Base-by-base conservation (phyloP, 805 yeast species). In the Hanseniaspora pseudoguilliermondii region DNA sequence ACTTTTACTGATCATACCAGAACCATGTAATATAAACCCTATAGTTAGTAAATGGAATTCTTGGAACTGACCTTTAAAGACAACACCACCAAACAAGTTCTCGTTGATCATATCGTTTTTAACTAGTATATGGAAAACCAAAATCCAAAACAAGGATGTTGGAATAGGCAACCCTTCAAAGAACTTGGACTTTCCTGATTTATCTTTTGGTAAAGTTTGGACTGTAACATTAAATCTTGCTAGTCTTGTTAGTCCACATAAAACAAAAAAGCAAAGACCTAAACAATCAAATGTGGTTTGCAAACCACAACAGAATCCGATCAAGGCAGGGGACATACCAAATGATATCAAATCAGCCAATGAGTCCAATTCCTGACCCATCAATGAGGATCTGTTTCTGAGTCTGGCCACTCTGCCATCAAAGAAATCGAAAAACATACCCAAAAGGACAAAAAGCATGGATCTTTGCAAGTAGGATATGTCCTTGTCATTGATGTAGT, bases 131-230 rank as follows among this genome's bases (percentile, higher is more conserved):
- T 87, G 86, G 88, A 91, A 83, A 39, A 80, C 65, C 1, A 73
- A 73, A 18, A 93, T 96, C 67, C 91, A 75, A 50, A 77, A 72
- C 61, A 93, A 74, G 40, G 95, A 83, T 2, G 95, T 81, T 56
- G 98, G 98, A 61, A 93, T 89, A 11, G 98, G 98, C 54, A 93
- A 78, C 3, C 98, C 98, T 73, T 93, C 98, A 69, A 93, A 93
- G 71, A 82, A 91, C 66, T 85, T 82, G 36, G 93, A 80, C 71
- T 90, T 90, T 20, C 98, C 98, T 20, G 77, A 69, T 55, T 77
- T 73, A 68, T 90, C 97, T 71, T 91, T 91, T 51, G 98, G 97
- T 57, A 93, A 79, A 59, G 87, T 86, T 49, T 90, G 84, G 7
- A 93, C 95, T 1, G 97, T 87, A 54, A 93, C 95, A 65, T 93